Percentiles rank a stretch among this genome's conserved stretches.
phyloP scores from a whole-genome alignment of 768 basidiomycete species.

The Exidia glandulosa region DNA sequence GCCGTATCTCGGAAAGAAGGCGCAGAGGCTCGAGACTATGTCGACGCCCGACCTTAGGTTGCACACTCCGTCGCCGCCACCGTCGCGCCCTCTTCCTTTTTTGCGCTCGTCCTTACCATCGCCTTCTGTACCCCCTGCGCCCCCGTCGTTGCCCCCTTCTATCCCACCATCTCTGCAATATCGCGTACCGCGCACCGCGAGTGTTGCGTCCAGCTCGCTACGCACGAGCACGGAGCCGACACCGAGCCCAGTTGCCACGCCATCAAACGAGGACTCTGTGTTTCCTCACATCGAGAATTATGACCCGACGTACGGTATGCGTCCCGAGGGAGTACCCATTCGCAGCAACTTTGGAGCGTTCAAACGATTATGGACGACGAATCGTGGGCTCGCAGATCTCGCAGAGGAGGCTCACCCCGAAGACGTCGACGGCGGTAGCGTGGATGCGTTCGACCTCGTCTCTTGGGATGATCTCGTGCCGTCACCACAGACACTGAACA shows the following conservation, averaged over 20 bases:
- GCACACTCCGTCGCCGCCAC: neutral
- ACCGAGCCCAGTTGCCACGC: neutral
- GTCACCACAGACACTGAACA: constrained; percentile 28
- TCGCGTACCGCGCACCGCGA: neutral
- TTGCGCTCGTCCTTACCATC: neutral
- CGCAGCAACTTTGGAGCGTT: constrained; percentile 77
- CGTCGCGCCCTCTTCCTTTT: neutral
- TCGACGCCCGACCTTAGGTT: constrained; percentile 30
- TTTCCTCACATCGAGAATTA: constrained; percentile 73
- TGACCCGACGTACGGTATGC: constrained; percentile 92
- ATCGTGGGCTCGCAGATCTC: constrained; percentile 66
- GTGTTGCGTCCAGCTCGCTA: neutral
- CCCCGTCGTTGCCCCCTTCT: constrained; percentile 3
- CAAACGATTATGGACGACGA: constrained; percentile 30
- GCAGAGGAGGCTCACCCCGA: constrained; percentile 48
- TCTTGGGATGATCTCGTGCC: constrained; percentile 58
- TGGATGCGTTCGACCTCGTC: constrained; percentile 45
- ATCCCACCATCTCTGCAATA: neutral
- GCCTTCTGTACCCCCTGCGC: neutral
- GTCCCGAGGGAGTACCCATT: constrained; percentile 80
- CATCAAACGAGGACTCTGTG: constrained; percentile 15
- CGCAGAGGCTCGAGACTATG: constrained; percentile 27
- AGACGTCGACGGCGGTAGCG: constrained; percentile 29
- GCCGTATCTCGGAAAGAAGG: constrained; percentile 62
- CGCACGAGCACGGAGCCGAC: neutral